Evolutionary conservation across 2,329 filamentous ascomycete genomes (phyloP), one percentile per base, ranked within the genome.

Genomic region (Penicillium sp.): DNA sequence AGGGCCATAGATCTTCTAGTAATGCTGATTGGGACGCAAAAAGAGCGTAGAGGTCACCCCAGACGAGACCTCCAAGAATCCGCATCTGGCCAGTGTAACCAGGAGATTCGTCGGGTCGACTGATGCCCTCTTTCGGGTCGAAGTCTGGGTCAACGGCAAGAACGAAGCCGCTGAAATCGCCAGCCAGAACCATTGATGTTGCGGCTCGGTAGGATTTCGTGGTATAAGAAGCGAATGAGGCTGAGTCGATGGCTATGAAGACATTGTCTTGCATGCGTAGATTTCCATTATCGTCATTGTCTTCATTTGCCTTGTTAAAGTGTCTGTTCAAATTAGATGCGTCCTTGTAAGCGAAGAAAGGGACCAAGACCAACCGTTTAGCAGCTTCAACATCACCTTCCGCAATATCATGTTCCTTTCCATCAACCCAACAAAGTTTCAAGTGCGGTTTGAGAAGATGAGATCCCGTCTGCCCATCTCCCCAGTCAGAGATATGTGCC

Each of bases 31-130:
- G 59, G 13, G 64, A 49, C 9, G 49, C 22, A 1, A 65, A 39
- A 46, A 63, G 44, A 1, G 68, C 64, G 37, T 62, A 69, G 1
- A 73, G 45, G 42, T 73, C 70, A 14, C 65, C 61, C 68, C 70
- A 72, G 11, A 73, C 48, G 4, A 73, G 55, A 24, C 61, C 70
- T 19, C 67, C 68, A 13, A 68, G 59, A 22, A 73, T 64, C 9
- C 68, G 68, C 62, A 73, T 64, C 21, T 64, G 58, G 9, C 69
- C 68, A 6, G 39, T 45, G 22, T 65, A 72, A 2, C 55, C 58
- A 1, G 65, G 65, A 1, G 57, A 62, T 19, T 65, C 63, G 0
- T 69, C 61, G 1, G 61, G 43, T 39, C 61, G 62, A 3, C 57
- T 29, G 11, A 45, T 42, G 2, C 54, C 57, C 5, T 52, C 35